Conservation (phyloP, 345 rosid species). For the Syzygium aromaticum region DNA sequence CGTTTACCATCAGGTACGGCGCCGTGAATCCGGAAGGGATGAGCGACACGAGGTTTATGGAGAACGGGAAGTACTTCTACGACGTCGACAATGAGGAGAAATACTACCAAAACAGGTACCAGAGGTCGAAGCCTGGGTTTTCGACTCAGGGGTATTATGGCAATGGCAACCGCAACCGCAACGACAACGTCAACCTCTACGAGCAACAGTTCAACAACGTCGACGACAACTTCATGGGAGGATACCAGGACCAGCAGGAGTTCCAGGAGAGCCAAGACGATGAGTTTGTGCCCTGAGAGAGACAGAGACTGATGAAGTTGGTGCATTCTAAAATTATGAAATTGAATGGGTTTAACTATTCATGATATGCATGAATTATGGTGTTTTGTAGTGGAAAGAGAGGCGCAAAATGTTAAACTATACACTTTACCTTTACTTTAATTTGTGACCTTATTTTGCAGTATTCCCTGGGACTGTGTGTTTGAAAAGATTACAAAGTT, state of each 20-base stretch:
- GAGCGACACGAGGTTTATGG: conserved; percentile 47
- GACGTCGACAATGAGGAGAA: conserved; percentile 14
- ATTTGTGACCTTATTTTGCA: background rate
- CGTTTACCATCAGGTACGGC: conserved; percentile 1
- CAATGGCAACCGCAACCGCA: background rate
- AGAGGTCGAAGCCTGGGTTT: background rate
- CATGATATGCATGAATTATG: background rate
- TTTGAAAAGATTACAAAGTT: background rate
- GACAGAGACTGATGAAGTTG: background rate
- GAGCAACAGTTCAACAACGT: background rate
- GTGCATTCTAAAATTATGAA: background rate
- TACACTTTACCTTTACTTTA: background rate
- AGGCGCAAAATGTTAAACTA: background rate
- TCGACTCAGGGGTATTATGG: background rate
- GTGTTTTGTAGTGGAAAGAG: background rate
- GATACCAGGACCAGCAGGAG: background rate
- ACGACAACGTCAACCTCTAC: background rate
- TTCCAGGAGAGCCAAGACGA: conserved; percentile 4
- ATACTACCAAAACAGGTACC: background rate
- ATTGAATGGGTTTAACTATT: background rate
- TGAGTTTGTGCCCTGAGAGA: conserved; percentile 3
- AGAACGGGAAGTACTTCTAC: conserved; percentile 28
- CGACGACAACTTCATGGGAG: background rate
- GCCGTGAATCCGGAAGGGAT: conserved; percentile 21
- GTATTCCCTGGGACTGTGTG: background rate